Evolutionary conservation across 2,329 filamentous ascomycete species (phyloP), one percentile per base, ranked within the genome.

Genomic region (Fusarium bactridioides): DNA sequence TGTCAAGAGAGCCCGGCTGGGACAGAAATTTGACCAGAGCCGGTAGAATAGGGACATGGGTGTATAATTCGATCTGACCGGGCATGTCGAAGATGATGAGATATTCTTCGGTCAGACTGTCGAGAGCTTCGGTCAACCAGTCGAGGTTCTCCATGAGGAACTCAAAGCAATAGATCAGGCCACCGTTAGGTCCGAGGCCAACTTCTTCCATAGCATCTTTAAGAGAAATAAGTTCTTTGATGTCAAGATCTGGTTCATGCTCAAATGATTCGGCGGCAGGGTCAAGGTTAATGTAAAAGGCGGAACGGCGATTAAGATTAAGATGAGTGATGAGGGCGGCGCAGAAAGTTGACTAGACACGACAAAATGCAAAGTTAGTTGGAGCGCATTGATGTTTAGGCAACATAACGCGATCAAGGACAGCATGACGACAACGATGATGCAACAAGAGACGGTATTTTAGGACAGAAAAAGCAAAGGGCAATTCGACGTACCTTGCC

Each of bases 61-160:
- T 98, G 84, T 98, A 99, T 19, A 99, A 90, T 84, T 99, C 96
- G 82, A 99, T 98, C 85, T 99, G 96, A 64, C 96, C 96, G 1
- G 96, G 96, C 93, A 98, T 98, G 83, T 99, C 96, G 84, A 99
- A 94, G 72, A 99, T 93, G 82, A 98, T 97, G 71, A 99, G 89
- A 82, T 97, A 98, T 78, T 98, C 96, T 78, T 99, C 96, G 15
- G 94, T 95, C 63, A 97, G 86, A 45, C 91, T 89, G 77, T 97
- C 94, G 62, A 98, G 90, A 23, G 93, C 91, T 71, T 97, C 93
- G 51, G 93, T 93, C 55, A 98, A 85, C 83, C 96, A 98, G 83
- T 97, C 94, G 71, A 97, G 90, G 80, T 98, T 97, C 81, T 97
- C 93, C 80, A 97, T 91, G 50, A 98, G 89, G 81, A 97, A 97